A percentile compares a stretch with the other conserved stretches of the same genome.
These are phyloP conservation scores for Oryza glumipatula DNA, from an alignment of 176 grass and related monocot genomes.

Conservation along the genomic window DNA sequence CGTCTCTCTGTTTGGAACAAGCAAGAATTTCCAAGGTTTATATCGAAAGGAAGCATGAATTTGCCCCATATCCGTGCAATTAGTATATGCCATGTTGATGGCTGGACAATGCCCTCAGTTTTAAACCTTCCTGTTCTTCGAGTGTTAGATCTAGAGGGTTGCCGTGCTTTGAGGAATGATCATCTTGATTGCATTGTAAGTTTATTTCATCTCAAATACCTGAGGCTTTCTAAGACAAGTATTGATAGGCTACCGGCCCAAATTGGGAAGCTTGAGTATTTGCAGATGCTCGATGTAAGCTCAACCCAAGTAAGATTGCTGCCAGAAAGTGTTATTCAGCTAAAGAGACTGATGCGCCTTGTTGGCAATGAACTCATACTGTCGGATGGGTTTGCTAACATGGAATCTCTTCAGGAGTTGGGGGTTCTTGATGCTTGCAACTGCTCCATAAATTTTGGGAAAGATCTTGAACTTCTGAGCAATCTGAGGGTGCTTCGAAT, in stretches of 20 bases:
- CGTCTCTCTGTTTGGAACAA: too few species aligned
- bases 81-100: too few species aligned
- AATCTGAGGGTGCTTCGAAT: not conserved
- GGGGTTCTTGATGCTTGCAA: not conserved
- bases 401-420: constrained; percentile 16
- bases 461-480: not conserved
- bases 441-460: not conserved
- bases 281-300: constrained; percentile 17
- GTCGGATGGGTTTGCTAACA: not conserved
- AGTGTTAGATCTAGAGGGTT: constrained; percentile 8
- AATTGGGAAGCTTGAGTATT: constrained; percentile 20
- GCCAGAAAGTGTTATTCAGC: constrained; percentile 19
- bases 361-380: not conserved
- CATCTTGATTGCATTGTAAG: not conserved
- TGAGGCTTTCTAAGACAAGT: not conserved
- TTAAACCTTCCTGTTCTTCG: not conserved
- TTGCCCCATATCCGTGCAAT: constrained; percentile 13
- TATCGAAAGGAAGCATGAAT: not conserved
- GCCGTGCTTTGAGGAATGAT: not conserved
- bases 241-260: not conserved
- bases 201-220: constrained; percentile 27
- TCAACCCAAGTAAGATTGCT: not conserved
- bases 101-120: not conserved
- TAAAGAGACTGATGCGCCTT: not conserved
- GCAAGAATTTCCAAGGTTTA: too few species aligned